Evolutionary conservation across 352 stramenopile genomes (phyloP).

Genomic region (Globisporangium recalcitrans): DNA sequence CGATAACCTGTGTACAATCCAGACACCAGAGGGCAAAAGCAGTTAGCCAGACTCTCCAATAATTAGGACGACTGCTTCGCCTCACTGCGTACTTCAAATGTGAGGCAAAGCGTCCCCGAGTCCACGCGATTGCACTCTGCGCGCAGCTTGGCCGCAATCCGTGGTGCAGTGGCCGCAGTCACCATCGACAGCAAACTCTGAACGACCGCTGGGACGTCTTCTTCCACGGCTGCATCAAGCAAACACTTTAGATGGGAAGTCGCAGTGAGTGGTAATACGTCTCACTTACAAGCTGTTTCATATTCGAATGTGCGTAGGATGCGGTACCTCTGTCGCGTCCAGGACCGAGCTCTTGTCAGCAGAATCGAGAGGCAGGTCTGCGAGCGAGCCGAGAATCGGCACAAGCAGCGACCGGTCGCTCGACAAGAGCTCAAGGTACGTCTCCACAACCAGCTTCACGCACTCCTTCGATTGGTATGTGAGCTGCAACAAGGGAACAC

Average conservation of each 20-base stretch:
- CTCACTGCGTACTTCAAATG: slow-evolving; percentile 32
- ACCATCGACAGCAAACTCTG: slow-evolving; percentile 75
- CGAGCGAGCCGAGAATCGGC: slow-evolving; percentile 70
- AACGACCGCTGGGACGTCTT: slow-evolving; percentile 74
- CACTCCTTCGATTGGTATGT: slow-evolving; percentile 80
- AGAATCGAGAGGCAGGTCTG: slow-evolving; percentile 59
- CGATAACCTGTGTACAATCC: slow-evolving; percentile 31
- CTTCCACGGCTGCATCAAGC: slow-evolving; percentile 66
- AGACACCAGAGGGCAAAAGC: background rate
- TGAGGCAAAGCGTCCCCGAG: slow-evolving; percentile 45
- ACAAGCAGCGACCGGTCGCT: slow-evolving; percentile 75
- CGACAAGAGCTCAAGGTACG: slow-evolving; percentile 69
- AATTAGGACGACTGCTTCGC: background rate
- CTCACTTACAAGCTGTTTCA: background rate
- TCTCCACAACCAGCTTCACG: slow-evolving; percentile 63
- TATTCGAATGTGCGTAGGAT: background rate
- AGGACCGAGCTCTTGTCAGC: slow-evolving; percentile 65
- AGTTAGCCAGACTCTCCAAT: background rate
- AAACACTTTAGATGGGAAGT: slow-evolving; percentile 28
- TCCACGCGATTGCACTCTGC: slow-evolving; percentile 54
- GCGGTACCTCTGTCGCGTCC: slow-evolving; percentile 49
- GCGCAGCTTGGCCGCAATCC: slow-evolving; percentile 51
- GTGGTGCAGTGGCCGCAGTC: slow-evolving; percentile 36
- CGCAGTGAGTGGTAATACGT: background rate
- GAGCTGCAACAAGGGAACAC: no score